A percentile compares a stretch with the other conserved stretches of the same genome.
Evolutionary conservation across 2,329 filamentous ascomycete species (phyloP).

Genomic region (Dissoconium aciculare): DNA sequence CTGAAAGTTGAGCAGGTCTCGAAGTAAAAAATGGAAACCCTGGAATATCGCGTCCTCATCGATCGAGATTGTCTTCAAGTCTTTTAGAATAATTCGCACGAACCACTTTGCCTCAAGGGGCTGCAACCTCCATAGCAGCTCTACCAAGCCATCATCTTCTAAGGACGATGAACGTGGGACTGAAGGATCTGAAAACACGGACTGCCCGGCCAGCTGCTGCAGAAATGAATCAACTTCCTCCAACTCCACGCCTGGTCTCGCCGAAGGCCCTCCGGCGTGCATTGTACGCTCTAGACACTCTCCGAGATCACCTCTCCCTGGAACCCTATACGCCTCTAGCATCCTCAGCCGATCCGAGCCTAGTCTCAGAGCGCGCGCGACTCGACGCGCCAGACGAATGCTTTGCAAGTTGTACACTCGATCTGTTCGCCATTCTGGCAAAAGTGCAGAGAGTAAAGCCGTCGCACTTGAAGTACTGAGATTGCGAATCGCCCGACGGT

Average conservation of each 20-base stretch:
- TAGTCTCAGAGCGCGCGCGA: slow-evolving; percentile 52
- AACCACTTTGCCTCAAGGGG: slow-evolving; percentile 76
- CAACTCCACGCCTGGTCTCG: slow-evolving; percentile 38
- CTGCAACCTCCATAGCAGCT: slow-evolving; percentile 44
- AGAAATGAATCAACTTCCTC: slow-evolving; percentile 58
- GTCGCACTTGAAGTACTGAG: slow-evolving; percentile 39
- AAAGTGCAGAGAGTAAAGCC: slow-evolving; percentile 58
- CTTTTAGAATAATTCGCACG: slow-evolving; percentile 63
- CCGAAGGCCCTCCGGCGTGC: slow-evolving; percentile 36
- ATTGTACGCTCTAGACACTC: slow-evolving; percentile 55
- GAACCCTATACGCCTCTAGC: slow-evolving; percentile 46
- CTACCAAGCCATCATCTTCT: slow-evolving; percentile 36
- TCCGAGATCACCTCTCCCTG: slow-evolving; percentile 51
- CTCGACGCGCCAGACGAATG: slow-evolving; percentile 46
- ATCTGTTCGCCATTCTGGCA: slow-evolving; percentile 63
- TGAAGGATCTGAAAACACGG: slow-evolving; percentile 53
- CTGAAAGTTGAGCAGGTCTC: slow-evolving; percentile 53
- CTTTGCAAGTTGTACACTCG: slow-evolving; percentile 60
- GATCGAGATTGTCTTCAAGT: slow-evolving; percentile 52
- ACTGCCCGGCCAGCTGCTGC: slow-evolving; percentile 50
- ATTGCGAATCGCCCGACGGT: slow-evolving; percentile 44
- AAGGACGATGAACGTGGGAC: slow-evolving; percentile 26
- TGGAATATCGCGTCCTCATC: slow-evolving; percentile 42
- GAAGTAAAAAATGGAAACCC: slow-evolving; percentile 54
- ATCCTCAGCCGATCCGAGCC: slow-evolving; percentile 45